Conservation (phyloP, 495 filamentous ascomycete species). For the Trichoderma orchidacearum region DNA sequence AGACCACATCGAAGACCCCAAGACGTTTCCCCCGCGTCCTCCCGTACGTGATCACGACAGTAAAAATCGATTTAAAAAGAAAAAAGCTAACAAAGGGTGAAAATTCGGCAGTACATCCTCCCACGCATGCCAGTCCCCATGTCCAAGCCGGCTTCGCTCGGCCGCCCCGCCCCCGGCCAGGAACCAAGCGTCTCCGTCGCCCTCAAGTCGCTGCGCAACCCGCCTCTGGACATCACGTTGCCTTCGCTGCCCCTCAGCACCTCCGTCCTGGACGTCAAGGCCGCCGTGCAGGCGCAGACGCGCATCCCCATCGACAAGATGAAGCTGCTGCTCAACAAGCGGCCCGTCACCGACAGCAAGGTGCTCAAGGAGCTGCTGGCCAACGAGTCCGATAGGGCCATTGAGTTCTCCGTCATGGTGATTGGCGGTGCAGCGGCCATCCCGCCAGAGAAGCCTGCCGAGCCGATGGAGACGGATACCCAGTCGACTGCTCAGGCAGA, state of each 20-base stretch:
- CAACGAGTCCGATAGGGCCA: slow-evolving; percentile 28
- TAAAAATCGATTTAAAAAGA: not conserved
- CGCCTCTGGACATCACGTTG: slow-evolving; percentile 47
- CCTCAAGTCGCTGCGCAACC: slow-evolving; percentile 65
- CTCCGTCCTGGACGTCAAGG: slow-evolving; percentile 61
- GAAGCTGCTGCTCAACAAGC: slow-evolving; percentile 69
- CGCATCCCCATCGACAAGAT: slow-evolving; percentile 53
- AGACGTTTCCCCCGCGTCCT: slow-evolving; percentile 50
- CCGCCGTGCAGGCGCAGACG: slow-evolving; percentile 35
- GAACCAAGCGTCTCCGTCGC: slow-evolving; percentile 39
- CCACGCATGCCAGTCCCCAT: slow-evolving; percentile 34
- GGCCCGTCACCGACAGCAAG: slow-evolving; percentile 62
- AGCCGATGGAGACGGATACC: slow-evolving; percentile 1
- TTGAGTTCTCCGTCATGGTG: slow-evolving; percentile 78
- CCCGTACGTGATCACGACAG: slow-evolving; percentile 42
- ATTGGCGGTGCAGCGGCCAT: slow-evolving; percentile 48
- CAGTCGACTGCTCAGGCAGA: slow-evolving; percentile 19
- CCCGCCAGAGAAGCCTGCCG: slow-evolving; percentile 16
- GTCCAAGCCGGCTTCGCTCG: slow-evolving; percentile 30
- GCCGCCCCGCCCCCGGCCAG: slow-evolving; percentile 17
- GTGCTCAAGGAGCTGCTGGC: slow-evolving; percentile 40
- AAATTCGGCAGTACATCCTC: slow-evolving; percentile 23
- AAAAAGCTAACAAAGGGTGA: not conserved
- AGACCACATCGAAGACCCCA: slow-evolving; percentile 78
- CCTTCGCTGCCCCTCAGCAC: slow-evolving; percentile 45